phyloP scores from a whole-genome alignment of 1,284 basidiomycete species.

The Vanrija sp. region DNA sequence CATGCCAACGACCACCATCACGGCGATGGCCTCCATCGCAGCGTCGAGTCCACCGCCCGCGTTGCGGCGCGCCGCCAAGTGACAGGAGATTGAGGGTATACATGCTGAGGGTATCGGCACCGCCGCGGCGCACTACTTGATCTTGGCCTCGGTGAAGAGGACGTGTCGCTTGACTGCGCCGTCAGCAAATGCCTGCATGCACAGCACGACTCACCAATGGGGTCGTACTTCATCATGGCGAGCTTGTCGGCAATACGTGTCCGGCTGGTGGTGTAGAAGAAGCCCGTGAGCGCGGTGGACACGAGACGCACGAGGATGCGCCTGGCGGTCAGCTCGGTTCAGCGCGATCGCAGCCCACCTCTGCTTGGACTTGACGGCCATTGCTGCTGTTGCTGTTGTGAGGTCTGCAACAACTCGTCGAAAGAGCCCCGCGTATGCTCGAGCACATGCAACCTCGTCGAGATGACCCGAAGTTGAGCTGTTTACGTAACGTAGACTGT shows the following conservation, averaged over 20 bases:
- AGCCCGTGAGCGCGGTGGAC: conserved; percentile 84
- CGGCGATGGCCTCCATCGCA: too few species aligned
- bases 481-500: too few species aligned
- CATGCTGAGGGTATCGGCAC: conserved; percentile 16
- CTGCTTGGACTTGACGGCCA: conserved; percentile 58
- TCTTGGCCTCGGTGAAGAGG: conserved; percentile 65
- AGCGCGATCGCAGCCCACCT: conserved; percentile 47
- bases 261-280: conserved; percentile 78
- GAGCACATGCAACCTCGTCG: too few species aligned
- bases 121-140: conserved; percentile 50
- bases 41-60: too few species aligned
- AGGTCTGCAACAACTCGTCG: neutral
- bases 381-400: conserved; percentile 12
- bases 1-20: too few species aligned
- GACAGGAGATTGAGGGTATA: conserved; percentile 6
- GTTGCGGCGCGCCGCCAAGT: too few species aligned
- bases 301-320: conserved; percentile 79
- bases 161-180: conserved; percentile 64
- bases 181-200: neutral
- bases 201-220: conserved; percentile 58
- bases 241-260: conserved; percentile 67
- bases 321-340: conserved; percentile 50
- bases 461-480: too few species aligned
- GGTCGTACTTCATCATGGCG: conserved; percentile 84
- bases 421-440: too few species aligned